Conservation (phyloP, 306 rosid species). For the Inga leiocalycina region DNA sequence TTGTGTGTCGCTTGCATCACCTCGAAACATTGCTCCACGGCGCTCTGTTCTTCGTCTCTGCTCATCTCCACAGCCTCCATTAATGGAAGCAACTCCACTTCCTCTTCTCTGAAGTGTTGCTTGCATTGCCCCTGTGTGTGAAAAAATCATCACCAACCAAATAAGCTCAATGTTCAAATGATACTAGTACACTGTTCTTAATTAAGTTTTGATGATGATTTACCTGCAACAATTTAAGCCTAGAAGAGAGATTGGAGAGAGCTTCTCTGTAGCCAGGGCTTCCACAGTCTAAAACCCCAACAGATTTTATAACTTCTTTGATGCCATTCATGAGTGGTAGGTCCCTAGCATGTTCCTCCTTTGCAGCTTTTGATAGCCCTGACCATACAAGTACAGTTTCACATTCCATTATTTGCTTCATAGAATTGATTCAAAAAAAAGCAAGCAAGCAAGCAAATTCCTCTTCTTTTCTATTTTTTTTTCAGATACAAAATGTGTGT, state of each 20-base stretch:
- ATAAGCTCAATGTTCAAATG: neutral
- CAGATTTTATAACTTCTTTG: constrained; percentile 81
- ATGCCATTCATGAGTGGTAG: constrained; percentile 95
- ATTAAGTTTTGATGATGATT: neutral
- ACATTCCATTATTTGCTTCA: constrained; percentile 1
- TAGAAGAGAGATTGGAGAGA: constrained; percentile 50
- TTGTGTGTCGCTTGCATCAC: constrained; percentile 82
- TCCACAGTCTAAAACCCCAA: constrained; percentile 67
- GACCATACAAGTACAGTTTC: constrained; percentile 15
- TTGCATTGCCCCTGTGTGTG: constrained; percentile 56
- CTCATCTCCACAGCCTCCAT: constrained; percentile 82
- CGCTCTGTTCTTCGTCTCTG: constrained; percentile 56
- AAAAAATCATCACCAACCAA: neutral
- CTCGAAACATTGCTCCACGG: constrained; percentile 65
- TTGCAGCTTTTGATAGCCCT: constrained; percentile 80
- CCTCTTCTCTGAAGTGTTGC: constrained; percentile 81
- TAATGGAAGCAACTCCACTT: constrained; percentile 63
- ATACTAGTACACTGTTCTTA: neutral
- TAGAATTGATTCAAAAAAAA: constrained; percentile 40
- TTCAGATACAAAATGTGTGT: neutral
- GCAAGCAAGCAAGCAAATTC: constrained; percentile 1
- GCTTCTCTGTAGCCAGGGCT: constrained; percentile 68
- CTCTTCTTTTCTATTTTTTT: neutral
- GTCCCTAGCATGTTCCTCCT: constrained; percentile 90
- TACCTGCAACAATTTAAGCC: constrained; percentile 73